Evolutionary conservation across 768 basidiomycete genomes (phyloP).

Genomic region (Boletus huronensis): DNA sequence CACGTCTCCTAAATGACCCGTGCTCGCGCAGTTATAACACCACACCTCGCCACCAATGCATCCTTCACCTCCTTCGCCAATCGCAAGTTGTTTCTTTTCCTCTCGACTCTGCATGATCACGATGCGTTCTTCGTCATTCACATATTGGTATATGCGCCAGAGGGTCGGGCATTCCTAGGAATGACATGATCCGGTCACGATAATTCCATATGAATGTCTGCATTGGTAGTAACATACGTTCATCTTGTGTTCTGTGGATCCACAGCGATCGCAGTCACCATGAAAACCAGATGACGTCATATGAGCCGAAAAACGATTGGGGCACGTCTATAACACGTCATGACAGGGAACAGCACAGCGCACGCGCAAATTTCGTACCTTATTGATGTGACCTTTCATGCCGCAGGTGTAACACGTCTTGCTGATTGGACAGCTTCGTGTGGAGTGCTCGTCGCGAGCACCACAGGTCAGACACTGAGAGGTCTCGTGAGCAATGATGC

Average conservation of each 20-base stretch:
- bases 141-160: conserved; percentile 79
- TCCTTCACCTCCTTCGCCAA: conserved; percentile 75
- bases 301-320: conserved; percentile 47
- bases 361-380: conserved; percentile 34
- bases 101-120: conserved; percentile 45
- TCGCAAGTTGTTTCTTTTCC: conserved; percentile 42
- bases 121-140: conserved; percentile 50
- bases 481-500: conserved; percentile 1
- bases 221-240: conserved; percentile 44
- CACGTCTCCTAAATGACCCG: conserved; percentile 79
- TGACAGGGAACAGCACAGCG: background rate
- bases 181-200: background rate
- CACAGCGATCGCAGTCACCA: conserved; percentile 67
- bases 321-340: conserved; percentile 52
- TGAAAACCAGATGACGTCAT: conserved; percentile 23
- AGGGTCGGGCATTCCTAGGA: conserved; percentile 78
- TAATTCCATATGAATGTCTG: background rate
- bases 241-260: conserved; percentile 56
- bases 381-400: conserved; percentile 79
- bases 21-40: conserved; percentile 78
- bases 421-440: conserved; percentile 74
- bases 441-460: conserved; percentile 73
- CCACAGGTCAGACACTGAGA: conserved; percentile 77
- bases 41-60: conserved; percentile 71
- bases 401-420: conserved; percentile 79